Base-by-base conservation (phyloP, 2,329 filamentous ascomycete species). In the Trichoderma brevicompactum region DNA sequence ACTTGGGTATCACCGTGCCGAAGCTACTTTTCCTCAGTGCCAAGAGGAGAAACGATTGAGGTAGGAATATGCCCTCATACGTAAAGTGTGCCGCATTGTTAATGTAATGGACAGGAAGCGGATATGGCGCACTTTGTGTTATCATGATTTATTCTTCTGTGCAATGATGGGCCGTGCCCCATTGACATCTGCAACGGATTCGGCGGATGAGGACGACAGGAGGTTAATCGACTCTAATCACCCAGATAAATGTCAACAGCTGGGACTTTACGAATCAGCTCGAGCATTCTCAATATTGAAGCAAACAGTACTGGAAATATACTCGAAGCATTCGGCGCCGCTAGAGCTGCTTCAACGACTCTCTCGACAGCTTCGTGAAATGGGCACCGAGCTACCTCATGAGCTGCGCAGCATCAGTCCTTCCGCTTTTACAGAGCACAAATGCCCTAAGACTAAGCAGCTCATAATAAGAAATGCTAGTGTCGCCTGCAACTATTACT, bases 91-190 rank as follows among this genome's bases (percentile, higher is more conserved):
- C 36, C 2, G 8, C 5, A 10, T 32, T 32, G 15, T 12, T 60
- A 17, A 48, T 19, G 34, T 1, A 4, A 6, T 10, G 5, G 5
- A 13, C 15, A 60, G 55, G 28, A 48, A 48, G 17, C 32, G 55
- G 7, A 48, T 60, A 41, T 60, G 44, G 56, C 56, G 56, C 5
- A 60, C 44, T 28, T 50, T 60, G 15, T 60, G 56, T 32, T 49
- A 49, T 32, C 46, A 49, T 13, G 56, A 60, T 3, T 40, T 60
- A 40, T 48, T 50, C 19, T 36, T 60, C 19, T 60, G 56, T 15
- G 44, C 56, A 5, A 50, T 60, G 44, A 50, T 50, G 32, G 44
- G 44, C 2, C 44, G 44, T 3, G 34, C 36, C 3, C 56, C 56
- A 13, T 49, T 60, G 44, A 49, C 36, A 10, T 40, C 44, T 17